These are phyloP conservation scores for Platanus orientalis DNA, from an alignment of 164 flowering plant genomes.

Conservation along the genomic window DNA sequence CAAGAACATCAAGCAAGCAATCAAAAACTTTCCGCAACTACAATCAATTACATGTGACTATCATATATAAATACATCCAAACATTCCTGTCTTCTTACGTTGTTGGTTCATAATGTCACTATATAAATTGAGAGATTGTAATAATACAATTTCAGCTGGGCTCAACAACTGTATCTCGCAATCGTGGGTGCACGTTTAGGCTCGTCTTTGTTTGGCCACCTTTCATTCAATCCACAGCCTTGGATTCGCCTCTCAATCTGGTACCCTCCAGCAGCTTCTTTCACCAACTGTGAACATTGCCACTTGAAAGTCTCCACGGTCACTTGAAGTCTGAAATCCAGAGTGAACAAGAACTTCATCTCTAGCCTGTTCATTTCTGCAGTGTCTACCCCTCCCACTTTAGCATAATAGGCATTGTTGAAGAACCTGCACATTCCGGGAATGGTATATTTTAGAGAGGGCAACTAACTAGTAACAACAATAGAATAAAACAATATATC, in stretches of 20 bases:
- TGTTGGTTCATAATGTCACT: background rate
- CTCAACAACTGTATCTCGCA: slow-evolving; percentile 25
- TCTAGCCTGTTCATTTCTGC: slow-evolving; percentile 80
- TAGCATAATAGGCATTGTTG: slow-evolving; percentile 89
- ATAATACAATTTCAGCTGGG: background rate
- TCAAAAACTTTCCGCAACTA: too few relatives aligned
- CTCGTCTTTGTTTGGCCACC: slow-evolving; percentile 55
- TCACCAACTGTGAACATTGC: slow-evolving; percentile 51
- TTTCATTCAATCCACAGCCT: slow-evolving; percentile 42
- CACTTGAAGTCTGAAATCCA: slow-evolving; percentile 79
- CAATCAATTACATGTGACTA: background rate
- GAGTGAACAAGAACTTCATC: slow-evolving; percentile 62
- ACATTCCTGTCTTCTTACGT: background rate
- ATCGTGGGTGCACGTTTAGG: slow-evolving; percentile 29
- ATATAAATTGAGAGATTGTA: background rate
- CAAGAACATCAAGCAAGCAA: too few relatives aligned
- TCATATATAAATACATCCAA: too few relatives aligned
- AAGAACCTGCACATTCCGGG: slow-evolving; percentile 48
- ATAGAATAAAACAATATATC: too few relatives aligned
- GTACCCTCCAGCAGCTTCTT: slow-evolving; percentile 33
- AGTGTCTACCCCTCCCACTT: slow-evolving; percentile 86
- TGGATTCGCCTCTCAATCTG: slow-evolving; percentile 52
- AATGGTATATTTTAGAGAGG: too few relatives aligned
- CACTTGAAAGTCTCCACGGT: slow-evolving; percentile 42
- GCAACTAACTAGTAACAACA: too few relatives aligned